Evolutionary conservation across 2,329 filamentous ascomycete species (phyloP).

Genomic region (Boeremia exigua): DNA sequence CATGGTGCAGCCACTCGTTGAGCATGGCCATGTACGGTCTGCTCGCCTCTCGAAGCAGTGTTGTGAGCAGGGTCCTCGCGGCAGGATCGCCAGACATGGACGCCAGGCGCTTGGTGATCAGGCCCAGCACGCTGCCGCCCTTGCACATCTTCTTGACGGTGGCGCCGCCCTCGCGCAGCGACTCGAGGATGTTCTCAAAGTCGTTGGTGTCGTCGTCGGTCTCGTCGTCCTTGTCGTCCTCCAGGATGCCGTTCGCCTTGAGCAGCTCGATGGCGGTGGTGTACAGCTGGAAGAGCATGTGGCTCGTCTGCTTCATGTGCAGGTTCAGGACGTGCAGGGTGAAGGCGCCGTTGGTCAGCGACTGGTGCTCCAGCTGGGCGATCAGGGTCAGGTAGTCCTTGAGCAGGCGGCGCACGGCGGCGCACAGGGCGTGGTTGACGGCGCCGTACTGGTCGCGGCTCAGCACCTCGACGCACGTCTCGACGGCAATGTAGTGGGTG

Average conservation of each 20-base stretch:
- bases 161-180: slow-evolving; percentile 84
- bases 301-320: slow-evolving; percentile 85
- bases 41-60: slow-evolving; percentile 84
- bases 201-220: slow-evolving; percentile 79
- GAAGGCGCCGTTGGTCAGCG: slow-evolving; percentile 85
- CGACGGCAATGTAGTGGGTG: slow-evolving; percentile 88
- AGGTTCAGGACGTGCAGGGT: slow-evolving; percentile 93
- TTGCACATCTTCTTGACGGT: slow-evolving; percentile 92
- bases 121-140: slow-evolving; percentile 89
- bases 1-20: slow-evolving; percentile 97
- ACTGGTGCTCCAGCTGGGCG: slow-evolving; percentile 91
- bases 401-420: slow-evolving; percentile 87
- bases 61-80: slow-evolving; percentile 80
- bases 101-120: slow-evolving; percentile 83
- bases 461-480: slow-evolving; percentile 92
- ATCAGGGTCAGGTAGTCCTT: slow-evolving; percentile 94
- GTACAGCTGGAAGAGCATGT: slow-evolving; percentile 91
- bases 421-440: slow-evolving; percentile 94
- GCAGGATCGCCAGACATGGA: slow-evolving; percentile 93
- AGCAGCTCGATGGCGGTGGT: slow-evolving; percentile 78
- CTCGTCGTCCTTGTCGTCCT: slow-evolving; percentile 71
- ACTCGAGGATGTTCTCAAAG: slow-evolving; percentile 91
- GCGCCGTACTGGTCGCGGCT: slow-evolving; percentile 91
- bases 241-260: slow-evolving; percentile 84
- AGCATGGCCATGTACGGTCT: slow-evolving; percentile 97